Base-by-base conservation (phyloP, 1,284 basidiomycete genomes). In the Fistulinella cinereoalba region DNA sequence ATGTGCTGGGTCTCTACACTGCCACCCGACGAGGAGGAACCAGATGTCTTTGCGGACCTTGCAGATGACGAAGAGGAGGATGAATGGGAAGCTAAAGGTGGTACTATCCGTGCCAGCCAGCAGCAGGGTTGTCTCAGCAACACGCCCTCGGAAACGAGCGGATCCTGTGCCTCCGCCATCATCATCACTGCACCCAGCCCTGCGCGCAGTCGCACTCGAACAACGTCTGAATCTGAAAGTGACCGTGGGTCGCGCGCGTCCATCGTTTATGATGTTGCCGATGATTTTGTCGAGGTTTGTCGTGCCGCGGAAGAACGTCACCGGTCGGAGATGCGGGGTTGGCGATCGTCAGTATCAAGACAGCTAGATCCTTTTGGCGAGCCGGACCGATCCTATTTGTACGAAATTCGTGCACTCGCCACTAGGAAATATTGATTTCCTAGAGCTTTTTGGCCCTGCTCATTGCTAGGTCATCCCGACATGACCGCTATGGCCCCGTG, bases 1-100 rank as follows among this genome's bases (percentile, higher is more conserved):
- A 97, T 97, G 92, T 90, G 90, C 60, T 98, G 95, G 95, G 81
- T 95, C 58, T 91, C 85, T 44, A 88, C 80, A 40, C 71, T 87
- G 37, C 76, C 85, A 3, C 84, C 88, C 8, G 94, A 94, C 50
- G 92, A 96, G 58, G 92, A 95, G 33, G 93, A 96, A 64, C 88
- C 89, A 12, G 93, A 97, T 61, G 87, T 94, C 13, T 95, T 95
- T 65, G 93, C 88, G 37, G 88, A 87, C 52, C 77, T 92, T 45
- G 90, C 87, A 6, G 92, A 95, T 55, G 91, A 93, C 58, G 90
- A 92, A 64, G 83, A 89, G 54, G 75, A 75, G 21, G 80, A 82
- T 47, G 74, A 68, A 23, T 88, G 84, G 85, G 81, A 80, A 63
- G 73, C 71, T 37, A 85, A 85, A 56, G 82, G 80, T 16, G 84